A percentile compares a stretch with the other conserved stretches of the same genome.
Conservation (phyloP, 129 eudicot species). For the Tanacetum coccineum region DNA sequence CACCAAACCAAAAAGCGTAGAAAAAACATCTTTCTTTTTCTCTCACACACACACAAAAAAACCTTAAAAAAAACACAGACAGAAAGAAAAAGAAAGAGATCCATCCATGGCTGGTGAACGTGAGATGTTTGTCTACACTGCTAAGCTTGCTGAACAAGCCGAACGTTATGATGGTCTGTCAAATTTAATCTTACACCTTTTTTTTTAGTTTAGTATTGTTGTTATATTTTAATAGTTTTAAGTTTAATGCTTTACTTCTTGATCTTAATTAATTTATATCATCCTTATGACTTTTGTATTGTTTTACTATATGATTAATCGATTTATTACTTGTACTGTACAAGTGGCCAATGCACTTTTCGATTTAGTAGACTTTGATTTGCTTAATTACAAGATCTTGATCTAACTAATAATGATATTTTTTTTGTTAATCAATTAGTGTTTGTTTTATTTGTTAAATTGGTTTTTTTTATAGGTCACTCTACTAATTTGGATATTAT, state of each 20-base stretch:
- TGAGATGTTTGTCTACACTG: slow-evolving; percentile 35
- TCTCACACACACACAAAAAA: background rate
- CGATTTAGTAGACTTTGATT: background rate
- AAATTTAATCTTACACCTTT: background rate
- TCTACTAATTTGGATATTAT: too few relatives aligned
- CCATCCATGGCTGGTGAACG: slow-evolving; percentile 28
- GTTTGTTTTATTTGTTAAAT: too few relatives aligned
- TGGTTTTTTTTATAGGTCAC: too few relatives aligned
- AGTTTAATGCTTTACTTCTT: background rate
- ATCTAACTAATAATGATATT: slow-evolving; percentile 5
- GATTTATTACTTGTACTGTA: slow-evolving; percentile 10
- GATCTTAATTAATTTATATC: background rate
- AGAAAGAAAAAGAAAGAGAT: slow-evolving; percentile 15
- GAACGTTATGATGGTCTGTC: slow-evolving; percentile 30
- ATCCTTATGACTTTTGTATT: slow-evolving; percentile 2
- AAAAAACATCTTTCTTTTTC: too few relatives aligned
- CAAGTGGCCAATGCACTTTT: slow-evolving; percentile 10
- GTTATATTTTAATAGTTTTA: background rate
- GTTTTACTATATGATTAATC: background rate
- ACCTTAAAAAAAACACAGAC: background rate
- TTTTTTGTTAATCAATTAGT: too few relatives aligned
- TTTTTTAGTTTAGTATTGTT: background rate
- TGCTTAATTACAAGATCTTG: slow-evolving; percentile 13
- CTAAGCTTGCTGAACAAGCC: slow-evolving; percentile 40
- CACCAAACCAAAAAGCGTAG: too few relatives aligned